These are phyloP conservation scores for Catharanthus roseus DNA, from an alignment of 257 asterid genomes.

Conservation along the genomic window DNA sequence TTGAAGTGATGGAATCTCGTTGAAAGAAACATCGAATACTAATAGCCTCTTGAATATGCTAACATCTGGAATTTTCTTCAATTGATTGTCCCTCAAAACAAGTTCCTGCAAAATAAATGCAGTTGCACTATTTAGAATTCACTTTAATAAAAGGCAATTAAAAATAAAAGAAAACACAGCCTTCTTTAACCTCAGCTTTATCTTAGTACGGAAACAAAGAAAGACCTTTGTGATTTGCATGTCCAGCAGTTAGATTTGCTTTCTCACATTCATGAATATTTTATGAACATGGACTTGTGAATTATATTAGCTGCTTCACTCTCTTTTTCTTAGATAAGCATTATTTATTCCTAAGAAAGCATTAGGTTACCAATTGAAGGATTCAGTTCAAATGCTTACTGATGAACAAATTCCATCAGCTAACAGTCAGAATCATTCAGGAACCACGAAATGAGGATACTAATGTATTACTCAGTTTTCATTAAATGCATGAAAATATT, in stretches of 20 bases:
- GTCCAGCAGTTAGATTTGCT: no score
- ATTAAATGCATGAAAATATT: neutral
- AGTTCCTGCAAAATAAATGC: conserved; percentile 54
- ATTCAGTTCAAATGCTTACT: neutral
- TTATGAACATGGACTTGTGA: no score
- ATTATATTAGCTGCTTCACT: neutral
- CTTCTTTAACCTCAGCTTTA: neutral
- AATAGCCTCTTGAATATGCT: conserved; percentile 69
- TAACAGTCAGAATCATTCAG: neutral
- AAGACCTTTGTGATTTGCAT: neutral
- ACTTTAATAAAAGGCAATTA: conserved; percentile 7
- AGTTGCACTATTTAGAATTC: conserved; percentile 8
- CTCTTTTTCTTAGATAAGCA: neutral
- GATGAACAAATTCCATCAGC: neutral
- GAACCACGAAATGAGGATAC: neutral
- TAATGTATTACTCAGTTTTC: neutral
- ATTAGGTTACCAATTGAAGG: neutral
- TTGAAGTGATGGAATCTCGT: conserved; percentile 61
- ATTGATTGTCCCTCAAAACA: conserved; percentile 87
- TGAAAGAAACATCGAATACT: conserved; percentile 87
- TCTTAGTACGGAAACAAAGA: neutral
- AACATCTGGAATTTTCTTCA: conserved; percentile 81
- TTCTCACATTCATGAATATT: no score
- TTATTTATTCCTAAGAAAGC: neutral
- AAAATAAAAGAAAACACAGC: neutral